phyloP scores from a whole-genome alignment of 1,139 yeast species.

The Saccharomyces hybrid region DNA sequence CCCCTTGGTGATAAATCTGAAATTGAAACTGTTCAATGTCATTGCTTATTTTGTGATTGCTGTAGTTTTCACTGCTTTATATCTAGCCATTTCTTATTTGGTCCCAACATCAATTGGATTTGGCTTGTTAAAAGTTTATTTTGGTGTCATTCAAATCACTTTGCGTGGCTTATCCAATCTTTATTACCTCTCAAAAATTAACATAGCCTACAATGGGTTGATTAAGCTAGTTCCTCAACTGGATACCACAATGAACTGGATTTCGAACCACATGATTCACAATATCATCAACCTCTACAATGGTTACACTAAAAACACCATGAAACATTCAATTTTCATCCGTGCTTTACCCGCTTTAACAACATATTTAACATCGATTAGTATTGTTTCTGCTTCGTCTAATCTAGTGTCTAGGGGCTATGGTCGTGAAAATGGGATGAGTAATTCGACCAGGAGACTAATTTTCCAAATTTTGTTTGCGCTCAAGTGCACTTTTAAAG shows the following conservation, averaged over 20 bases:
- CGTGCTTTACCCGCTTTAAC: slow-evolving; percentile 39
- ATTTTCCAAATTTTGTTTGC: slow-evolving; percentile 49
- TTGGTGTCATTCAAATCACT: slow-evolving; percentile 8
- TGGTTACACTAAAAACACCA: slow-evolving; percentile 15
- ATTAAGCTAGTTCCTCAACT: slow-evolving; percentile 8
- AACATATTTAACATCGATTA: slow-evolving; percentile 41
- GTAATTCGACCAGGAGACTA: slow-evolving; percentile 33
- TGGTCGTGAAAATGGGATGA: slow-evolving; percentile 41
- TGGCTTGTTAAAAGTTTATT: slow-evolving; percentile 16
- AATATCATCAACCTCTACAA: slow-evolving; percentile 9
- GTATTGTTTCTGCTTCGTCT: slow-evolving; percentile 38
- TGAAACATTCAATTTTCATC: slow-evolving; percentile 18
- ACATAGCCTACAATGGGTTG: slow-evolving; percentile 3
- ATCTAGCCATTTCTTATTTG: slow-evolving; percentile 42
- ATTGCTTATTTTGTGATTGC: slow-evolving; percentile 30
- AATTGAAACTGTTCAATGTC: slow-evolving; percentile 18
- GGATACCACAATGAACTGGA: slow-evolving; percentile 4
- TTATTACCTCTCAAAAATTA: neutral
- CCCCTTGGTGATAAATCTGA: slow-evolving; percentile 22
- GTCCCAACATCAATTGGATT: slow-evolving; percentile 49
- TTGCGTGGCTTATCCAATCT: slow-evolving; percentile 13
- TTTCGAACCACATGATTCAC: slow-evolving; percentile 5
- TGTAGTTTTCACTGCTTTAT: slow-evolving; percentile 39
- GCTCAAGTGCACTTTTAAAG: slow-evolving; percentile 58
- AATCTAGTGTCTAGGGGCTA: slow-evolving; percentile 39